Evolutionary conservation across 2,329 filamentous ascomycete species (phyloP).

Genomic region (Pyricularia pennisetigena): DNA sequence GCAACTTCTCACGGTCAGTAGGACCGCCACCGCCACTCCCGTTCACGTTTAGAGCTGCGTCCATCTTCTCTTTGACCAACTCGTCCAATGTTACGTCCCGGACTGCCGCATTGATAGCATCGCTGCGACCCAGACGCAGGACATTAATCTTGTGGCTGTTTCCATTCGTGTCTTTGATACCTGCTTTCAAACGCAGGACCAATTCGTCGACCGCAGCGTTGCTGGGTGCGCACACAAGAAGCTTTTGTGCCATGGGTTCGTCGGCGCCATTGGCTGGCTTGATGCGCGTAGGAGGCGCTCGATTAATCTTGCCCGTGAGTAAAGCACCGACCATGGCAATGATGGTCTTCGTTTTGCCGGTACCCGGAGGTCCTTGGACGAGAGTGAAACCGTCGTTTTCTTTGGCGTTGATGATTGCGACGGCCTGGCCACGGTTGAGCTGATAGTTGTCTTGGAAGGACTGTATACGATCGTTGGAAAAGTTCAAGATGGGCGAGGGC

Average conservation of each 20-base stretch:
- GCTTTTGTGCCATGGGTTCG: constrained; percentile 56
- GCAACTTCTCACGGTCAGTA: constrained; percentile 47
- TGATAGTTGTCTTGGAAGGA: constrained; percentile 66
- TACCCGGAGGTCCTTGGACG: constrained; percentile 91
- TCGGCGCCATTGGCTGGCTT: constrained; percentile 20
- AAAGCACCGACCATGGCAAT: constrained; percentile 90
- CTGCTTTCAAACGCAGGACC: constrained; percentile 82
- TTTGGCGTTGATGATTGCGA: constrained; percentile 81
- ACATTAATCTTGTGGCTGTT: constrained; percentile 70
- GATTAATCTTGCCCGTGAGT: constrained; percentile 43
- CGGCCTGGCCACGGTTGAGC: constrained; percentile 81
- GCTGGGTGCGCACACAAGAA: constrained; percentile 94
- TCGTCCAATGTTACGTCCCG: constrained; percentile 90
- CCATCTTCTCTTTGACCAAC: constrained; percentile 53
- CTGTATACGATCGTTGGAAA: constrained; percentile 62
- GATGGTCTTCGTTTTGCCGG: constrained; percentile 97
- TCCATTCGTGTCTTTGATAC: constrained; percentile 70
- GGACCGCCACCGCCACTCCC: constrained; percentile 30
- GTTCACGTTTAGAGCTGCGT: constrained; percentile 16
- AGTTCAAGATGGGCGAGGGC: constrained; percentile 79
- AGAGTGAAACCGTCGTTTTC: constrained; percentile 97
- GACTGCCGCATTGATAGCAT: constrained; percentile 84
- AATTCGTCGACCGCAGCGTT: constrained; percentile 96
- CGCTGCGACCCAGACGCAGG: constrained; percentile 78
- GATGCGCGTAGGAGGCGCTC: constrained; percentile 15